Evolutionary conservation across 1,139 yeast genomes (phyloP).

Genomic region (Lodderomyces oxycetoniae): DNA sequence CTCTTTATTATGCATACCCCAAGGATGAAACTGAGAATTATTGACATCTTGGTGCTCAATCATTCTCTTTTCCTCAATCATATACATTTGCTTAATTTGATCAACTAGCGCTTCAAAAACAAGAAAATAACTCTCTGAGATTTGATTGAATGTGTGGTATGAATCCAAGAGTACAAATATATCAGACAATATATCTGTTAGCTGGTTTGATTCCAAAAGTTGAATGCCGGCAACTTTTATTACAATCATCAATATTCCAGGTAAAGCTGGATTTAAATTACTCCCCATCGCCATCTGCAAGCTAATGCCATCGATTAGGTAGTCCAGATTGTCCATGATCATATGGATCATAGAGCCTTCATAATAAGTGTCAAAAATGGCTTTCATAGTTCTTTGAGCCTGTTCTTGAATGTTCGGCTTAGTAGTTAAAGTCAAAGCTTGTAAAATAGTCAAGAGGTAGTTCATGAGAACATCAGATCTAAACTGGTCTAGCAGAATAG

Average conservation of each 20-base stretch:
- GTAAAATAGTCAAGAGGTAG: conserved; percentile 31
- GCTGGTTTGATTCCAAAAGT: conserved; percentile 49
- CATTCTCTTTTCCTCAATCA: conserved; percentile 11
- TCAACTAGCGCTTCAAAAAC: conserved; percentile 63
- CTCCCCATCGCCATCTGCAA: conserved; percentile 61
- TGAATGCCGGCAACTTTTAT: conserved; percentile 65
- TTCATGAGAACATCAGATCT: conserved; percentile 30
- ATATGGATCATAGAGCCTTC: conserved; percentile 51
- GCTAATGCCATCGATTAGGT: conserved; percentile 72
- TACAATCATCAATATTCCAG: conserved; percentile 64
- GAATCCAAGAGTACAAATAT: conserved; percentile 74
- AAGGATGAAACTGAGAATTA: conserved; percentile 37
- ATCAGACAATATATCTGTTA: conserved; percentile 68
- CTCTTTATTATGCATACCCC: conserved; percentile 47
- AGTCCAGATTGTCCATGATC: conserved; percentile 69
- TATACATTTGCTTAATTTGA: conserved; percentile 45
- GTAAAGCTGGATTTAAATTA: conserved; percentile 63
- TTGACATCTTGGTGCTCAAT: conserved; percentile 5
- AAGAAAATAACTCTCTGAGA: conserved; percentile 71
- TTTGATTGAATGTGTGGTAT: conserved; percentile 72
- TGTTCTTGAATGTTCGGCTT: conserved; percentile 28
- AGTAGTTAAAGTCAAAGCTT: conserved; percentile 29
- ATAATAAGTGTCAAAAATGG: conserved; percentile 52
- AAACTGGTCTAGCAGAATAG: conserved; percentile 25
- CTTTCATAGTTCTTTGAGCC: conserved; percentile 23